A percentile compares a stretch with the other conserved stretches of the same genome.
Evolutionary conservation across 306 rosid species (phyloP).

Genomic region (Acacia confusa): DNA sequence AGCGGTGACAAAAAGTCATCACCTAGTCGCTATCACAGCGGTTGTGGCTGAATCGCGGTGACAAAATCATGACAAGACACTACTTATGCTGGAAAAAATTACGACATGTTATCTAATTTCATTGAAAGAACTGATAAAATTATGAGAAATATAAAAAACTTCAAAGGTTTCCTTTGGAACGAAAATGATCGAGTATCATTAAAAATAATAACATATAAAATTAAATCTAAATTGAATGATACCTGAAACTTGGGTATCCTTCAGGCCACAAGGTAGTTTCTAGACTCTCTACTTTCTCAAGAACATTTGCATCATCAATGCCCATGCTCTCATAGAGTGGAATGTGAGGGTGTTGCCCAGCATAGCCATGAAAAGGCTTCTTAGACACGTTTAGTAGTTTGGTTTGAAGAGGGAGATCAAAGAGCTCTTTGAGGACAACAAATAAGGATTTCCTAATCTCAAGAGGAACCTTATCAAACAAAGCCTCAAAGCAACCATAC

Average conservation of each 20-base stretch:
- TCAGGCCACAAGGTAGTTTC: not conserved
- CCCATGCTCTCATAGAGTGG: not conserved
- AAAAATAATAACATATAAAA: not conserved
- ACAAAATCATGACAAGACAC: not conserved
- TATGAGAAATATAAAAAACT: no score
- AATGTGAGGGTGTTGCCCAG: not conserved
- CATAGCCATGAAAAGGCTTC: not conserved
- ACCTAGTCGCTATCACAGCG: no score
- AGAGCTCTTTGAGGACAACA: constrained; percentile 39
- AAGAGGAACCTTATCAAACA: constrained; percentile 47
- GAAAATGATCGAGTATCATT: not conserved
- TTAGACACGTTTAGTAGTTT: not conserved
- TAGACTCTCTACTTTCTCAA: not conserved
- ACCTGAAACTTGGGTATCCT: constrained; percentile 1
- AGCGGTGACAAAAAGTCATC: no score
- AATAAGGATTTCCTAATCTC: constrained; percentile 46
- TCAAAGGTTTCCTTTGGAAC: no score
- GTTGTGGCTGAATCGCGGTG: no score
- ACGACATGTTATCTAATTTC: no score
- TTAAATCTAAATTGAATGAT: not conserved
- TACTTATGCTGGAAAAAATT: no score
- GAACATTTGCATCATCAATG: not conserved
- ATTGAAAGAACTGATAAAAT: no score
- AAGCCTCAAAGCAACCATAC: constrained; percentile 74
- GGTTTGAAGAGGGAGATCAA: not conserved